Percentiles rank a stretch among this genome's conserved stretches.
Conservation (phyloP, 148 eudicot genomes). For the Camellia lanceoleosa region DNA sequence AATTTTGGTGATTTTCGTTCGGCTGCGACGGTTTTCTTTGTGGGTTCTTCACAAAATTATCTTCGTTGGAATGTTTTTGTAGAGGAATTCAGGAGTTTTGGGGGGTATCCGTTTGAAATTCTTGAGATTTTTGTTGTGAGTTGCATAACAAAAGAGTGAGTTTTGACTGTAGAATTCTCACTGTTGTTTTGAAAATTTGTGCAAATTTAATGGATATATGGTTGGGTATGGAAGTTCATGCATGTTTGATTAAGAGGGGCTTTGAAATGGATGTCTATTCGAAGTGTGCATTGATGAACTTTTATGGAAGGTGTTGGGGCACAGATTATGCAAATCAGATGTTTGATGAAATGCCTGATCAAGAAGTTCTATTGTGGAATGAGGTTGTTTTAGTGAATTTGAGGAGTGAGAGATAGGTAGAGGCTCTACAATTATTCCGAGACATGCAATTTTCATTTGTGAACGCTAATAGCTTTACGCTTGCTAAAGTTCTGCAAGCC, state of each 20-base stretch:
- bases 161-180: slow-evolving; percentile 35
- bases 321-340: slow-evolving; percentile 35
- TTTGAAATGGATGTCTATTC: slow-evolving; percentile 48
- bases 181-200: slow-evolving; percentile 50
- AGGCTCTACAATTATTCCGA: slow-evolving; percentile 37
- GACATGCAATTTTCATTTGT: slow-evolving; percentile 47
- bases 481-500: slow-evolving; percentile 61
- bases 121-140: slow-evolving; percentile 50
- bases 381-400: slow-evolving; percentile 42
- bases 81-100: slow-evolving; percentile 43
- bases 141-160: slow-evolving; percentile 48
- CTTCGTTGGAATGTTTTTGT: slow-evolving; percentile 44
- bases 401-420: slow-evolving; percentile 30
- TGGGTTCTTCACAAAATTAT: slow-evolving; percentile 34
- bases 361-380: slow-evolving; percentile 40
- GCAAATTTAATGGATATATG: slow-evolving; percentile 39
- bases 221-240: slow-evolving; percentile 57
- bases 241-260: slow-evolving; percentile 52
- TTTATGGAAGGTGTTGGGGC: slow-evolving; percentile 60
- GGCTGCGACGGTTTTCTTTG: slow-evolving; percentile 44
- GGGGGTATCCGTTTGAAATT: slow-evolving; percentile 57
- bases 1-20: slow-evolving; percentile 45
- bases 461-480: slow-evolving; percentile 38
- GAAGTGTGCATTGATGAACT: slow-evolving; percentile 57
- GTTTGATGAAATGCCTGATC: slow-evolving; percentile 40